These are phyloP conservation scores for Brassica carinata DNA, from an alignment of 345 rosid species.

Conservation along the genomic window DNA sequence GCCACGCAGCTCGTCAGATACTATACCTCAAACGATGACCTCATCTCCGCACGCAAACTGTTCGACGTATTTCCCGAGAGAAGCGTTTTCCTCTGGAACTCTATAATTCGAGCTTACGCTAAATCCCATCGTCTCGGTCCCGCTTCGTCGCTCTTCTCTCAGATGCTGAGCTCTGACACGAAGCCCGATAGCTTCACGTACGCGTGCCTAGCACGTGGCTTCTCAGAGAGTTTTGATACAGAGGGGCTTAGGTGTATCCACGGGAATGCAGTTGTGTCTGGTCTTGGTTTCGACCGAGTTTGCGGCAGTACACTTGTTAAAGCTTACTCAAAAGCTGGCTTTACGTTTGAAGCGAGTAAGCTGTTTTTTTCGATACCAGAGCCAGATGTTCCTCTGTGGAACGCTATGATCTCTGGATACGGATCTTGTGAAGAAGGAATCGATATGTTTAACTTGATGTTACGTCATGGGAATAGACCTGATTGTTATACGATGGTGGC, in stretches of 20 bases:
- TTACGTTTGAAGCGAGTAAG: conserved; percentile 58
- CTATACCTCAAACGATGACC: conserved; percentile 54
- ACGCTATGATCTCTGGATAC: conserved; percentile 77
- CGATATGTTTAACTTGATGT: conserved; percentile 57
- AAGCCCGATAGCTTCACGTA: conserved; percentile 73
- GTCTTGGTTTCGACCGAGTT: conserved; percentile 58
- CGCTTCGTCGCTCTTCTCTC: conserved; percentile 45
- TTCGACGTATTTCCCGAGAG: conserved; percentile 57
- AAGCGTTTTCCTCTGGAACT: conserved; percentile 86
- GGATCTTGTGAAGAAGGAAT: conserved; percentile 55
- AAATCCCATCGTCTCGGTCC: conserved; percentile 41
- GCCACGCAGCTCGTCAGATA: conserved; percentile 58
- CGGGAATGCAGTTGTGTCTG: conserved; percentile 56
- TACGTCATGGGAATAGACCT: conserved; percentile 46
- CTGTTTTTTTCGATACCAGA: conserved; percentile 51
- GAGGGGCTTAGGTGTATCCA: conserved; percentile 57
- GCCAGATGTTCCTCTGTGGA: conserved; percentile 81
- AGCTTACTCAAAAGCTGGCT: conserved; percentile 62
- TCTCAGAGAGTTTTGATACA: conserved; percentile 52
- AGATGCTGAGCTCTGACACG: conserved; percentile 53
- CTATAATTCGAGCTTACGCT: conserved; percentile 75
- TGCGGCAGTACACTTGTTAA: conserved; percentile 66
- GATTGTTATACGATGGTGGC: conserved; percentile 78
- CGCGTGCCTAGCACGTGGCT: conserved; percentile 70
- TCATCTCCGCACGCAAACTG: conserved; percentile 62